A percentile compares a stretch with the other conserved stretches of the same genome.
These are phyloP conservation scores for Cladosporium oxysporum DNA, from an alignment of 2,329 filamentous ascomycete genomes.

Conservation along the genomic window DNA sequence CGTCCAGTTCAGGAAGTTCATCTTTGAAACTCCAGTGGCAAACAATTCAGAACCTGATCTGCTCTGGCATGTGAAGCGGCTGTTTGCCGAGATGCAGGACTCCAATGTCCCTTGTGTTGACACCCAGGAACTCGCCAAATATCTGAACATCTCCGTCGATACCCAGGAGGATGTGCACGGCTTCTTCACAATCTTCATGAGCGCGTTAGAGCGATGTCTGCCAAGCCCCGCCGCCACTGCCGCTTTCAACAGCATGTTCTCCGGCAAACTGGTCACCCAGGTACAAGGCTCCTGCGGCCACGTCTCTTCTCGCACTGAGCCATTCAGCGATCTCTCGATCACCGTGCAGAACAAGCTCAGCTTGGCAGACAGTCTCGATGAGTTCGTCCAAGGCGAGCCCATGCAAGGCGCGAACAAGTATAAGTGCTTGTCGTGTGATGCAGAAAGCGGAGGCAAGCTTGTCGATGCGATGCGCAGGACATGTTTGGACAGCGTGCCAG, in stretches of 20 bases:
- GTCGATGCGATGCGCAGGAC: constrained; percentile 88
- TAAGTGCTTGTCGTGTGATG: constrained; percentile 87
- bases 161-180: constrained; percentile 98
- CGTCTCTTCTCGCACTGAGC: constrained; percentile 85
- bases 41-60: constrained; percentile 65
- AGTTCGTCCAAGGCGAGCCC: constrained; percentile 94
- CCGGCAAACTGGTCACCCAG: constrained; percentile 88
- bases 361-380: constrained; percentile 82
- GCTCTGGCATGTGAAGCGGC: constrained; percentile 72
- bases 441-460: constrained; percentile 53
- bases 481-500: constrained; percentile 87
- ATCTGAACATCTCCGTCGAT: constrained; percentile 81
- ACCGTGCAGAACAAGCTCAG: constrained; percentile 90
- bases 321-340: constrained; percentile 92
- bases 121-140: constrained; percentile 69
- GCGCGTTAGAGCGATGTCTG: constrained; percentile 85
- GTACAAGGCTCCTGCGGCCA: constrained; percentile 93
- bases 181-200: constrained; percentile 92
- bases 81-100: constrained; percentile 87
- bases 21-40: constrained; percentile 58
- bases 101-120: constrained; percentile 73
- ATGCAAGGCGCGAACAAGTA: constrained; percentile 99
- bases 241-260: constrained; percentile 79
- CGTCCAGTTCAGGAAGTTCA: constrained; percentile 78
- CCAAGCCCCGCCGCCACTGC: constrained; percentile 66